Evolutionary conservation across 169 alveolate species (phyloP).

Genomic region (Plasmodium blacklocki): DNA sequence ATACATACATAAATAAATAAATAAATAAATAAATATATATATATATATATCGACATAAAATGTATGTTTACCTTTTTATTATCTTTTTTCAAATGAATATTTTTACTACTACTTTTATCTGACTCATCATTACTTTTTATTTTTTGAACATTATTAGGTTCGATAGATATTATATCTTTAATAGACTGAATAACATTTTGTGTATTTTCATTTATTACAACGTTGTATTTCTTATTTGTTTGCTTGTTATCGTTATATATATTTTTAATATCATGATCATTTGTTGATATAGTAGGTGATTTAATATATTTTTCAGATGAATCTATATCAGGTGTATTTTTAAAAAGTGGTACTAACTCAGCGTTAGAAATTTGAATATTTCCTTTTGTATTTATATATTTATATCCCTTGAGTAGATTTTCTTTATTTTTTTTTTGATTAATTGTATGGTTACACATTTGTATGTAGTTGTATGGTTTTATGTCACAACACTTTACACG

Average conservation of each 20-base stretch:
- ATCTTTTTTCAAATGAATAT: background rate
- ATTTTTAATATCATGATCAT: background rate
- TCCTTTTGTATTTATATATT: slow-evolving; percentile 35
- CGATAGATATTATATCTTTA: slow-evolving; percentile 28
- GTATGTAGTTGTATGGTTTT: slow-evolving; percentile 30
- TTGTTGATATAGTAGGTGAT: background rate
- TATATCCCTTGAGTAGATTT: slow-evolving; percentile 33
- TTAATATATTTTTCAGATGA: background rate
- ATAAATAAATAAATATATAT: background rate
- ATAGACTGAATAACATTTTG: background rate
- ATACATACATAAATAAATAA: background rate
- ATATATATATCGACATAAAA: background rate
- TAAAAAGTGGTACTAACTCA: slow-evolving; percentile 28
- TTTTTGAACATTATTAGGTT: background rate
- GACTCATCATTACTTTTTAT: slow-evolving; percentile 18
- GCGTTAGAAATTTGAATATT: slow-evolving; percentile 19
- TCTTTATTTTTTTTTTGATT: background rate
- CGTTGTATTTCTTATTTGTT: background rate
- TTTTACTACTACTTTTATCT: background rate
- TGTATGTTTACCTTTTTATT: slow-evolving; percentile 36
- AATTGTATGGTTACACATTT: slow-evolving; percentile 10
- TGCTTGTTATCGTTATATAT: background rate
- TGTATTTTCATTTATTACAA: slow-evolving; percentile 23
- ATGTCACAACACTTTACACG: slow-evolving; percentile 35
- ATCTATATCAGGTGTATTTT: background rate